Percentiles rank a stretch among this genome's conserved stretches.
Conservation (phyloP, 352 stramenopile genomes). For the Globisporangium sylvaticum region DNA sequence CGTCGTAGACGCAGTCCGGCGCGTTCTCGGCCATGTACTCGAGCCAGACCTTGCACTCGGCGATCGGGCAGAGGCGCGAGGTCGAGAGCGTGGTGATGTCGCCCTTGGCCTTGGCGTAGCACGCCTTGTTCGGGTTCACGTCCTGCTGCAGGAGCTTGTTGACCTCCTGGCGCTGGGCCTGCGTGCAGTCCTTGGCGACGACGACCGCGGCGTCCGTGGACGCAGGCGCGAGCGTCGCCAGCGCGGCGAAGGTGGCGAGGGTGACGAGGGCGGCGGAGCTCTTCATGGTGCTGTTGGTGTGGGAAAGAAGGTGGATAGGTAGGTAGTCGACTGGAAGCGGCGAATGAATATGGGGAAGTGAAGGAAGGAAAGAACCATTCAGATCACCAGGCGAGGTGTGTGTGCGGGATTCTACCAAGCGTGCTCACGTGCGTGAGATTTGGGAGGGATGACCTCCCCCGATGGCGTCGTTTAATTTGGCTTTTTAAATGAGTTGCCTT, state of each 20-base stretch:
- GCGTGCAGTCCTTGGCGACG: conserved; percentile 45
- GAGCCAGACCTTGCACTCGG: conserved; percentile 48
- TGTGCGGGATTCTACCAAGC: background rate
- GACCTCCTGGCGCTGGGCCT: conserved; percentile 40
- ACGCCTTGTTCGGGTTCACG: conserved; percentile 50
- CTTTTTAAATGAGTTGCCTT: background rate
- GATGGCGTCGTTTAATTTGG: background rate
- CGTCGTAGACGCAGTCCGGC: conserved; percentile 62
- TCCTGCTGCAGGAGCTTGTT: conserved; percentile 64
- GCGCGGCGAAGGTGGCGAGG: conserved; percentile 12
- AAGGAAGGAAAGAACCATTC: conserved; percentile 10
- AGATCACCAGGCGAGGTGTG: conserved; percentile 1
- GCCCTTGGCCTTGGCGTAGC: conserved; percentile 40
- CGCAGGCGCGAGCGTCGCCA: conserved; percentile 12
- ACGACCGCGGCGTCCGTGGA: conserved; percentile 11
- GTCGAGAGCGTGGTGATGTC: conserved; percentile 50
- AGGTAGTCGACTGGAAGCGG: conserved; percentile 19
- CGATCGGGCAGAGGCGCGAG: conserved; percentile 46
- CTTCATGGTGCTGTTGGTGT: conserved; percentile 30
- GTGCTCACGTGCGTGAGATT: background rate
- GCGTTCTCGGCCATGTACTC: conserved; percentile 48
- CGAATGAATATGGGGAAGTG: conserved; percentile 18
- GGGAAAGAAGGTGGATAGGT: background rate
- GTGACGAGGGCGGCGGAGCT: conserved; percentile 12
- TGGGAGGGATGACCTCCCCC: conserved; percentile 5